Base-by-base conservation (phyloP, 208 protist species). In the Leishmania amazonensis region DNA sequence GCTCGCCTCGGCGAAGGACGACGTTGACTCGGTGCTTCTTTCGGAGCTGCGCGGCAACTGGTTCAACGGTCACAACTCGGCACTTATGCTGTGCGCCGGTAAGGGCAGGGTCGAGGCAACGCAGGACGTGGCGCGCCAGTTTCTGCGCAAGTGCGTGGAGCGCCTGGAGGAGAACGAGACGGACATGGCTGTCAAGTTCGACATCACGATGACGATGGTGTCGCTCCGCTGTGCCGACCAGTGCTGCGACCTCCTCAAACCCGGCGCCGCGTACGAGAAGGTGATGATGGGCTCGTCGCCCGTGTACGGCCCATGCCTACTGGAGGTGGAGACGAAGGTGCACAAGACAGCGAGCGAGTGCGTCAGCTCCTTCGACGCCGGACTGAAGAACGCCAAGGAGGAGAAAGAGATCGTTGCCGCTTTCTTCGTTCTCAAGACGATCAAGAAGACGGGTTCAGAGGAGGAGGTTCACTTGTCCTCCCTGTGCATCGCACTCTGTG, bases 361-460 rank as follows among this genome's bases (percentile, higher is more conserved):
- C 79, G 76, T 87, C n/a, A 53, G 77, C 54, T 76, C 85, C 40
- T 85, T 94, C 74, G 81, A 94, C 75, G 82, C 84, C 4, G 93
- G 83, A 49, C 62, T 96, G 42, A 80, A 78, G 54, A 86, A 87
- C 67, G 83, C 83, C 38, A 90, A 88, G 40, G 85, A 91, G 35
- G 65, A 79, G 64, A 90, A 91, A 79, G 89, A 94, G 79, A 86
- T 94, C 47, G 84, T 93, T 67, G 57, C 80, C 19, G 88, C 81
- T 62, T 96, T 96, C 81, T 84, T 94, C 54, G 88, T 96, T 45
- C 86, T 96, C 58, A 96, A 96, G 79, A 88, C 89, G 71, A 85
- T 88, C 76, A 93, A 91, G 80, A 91, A 90, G 81, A 87, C 79
- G 54, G 83, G 86, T 24, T 71, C 78, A 13, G 89, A 89, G 42